These are phyloP conservation scores for Talaromyces sp. DNA, from an alignment of 2,329 filamentous ascomycete species.

Conservation along the genomic window DNA sequence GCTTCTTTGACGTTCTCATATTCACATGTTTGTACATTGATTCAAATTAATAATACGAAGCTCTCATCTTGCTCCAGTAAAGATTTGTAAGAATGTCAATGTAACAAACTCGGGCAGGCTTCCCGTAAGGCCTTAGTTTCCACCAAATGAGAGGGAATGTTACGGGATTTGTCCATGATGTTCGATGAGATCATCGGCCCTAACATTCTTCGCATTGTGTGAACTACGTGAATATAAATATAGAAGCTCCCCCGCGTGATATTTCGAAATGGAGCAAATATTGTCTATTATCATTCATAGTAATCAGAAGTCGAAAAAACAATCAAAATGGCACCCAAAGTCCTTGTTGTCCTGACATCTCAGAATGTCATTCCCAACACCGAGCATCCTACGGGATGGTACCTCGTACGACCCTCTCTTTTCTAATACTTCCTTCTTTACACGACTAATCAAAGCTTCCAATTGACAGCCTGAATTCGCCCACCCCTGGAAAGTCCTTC, in stretches of 20 bases:
- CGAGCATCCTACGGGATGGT: conserved; percentile 64
- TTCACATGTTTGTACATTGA: neutral
- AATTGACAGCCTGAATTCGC: conserved; percentile 54
- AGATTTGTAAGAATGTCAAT: neutral
- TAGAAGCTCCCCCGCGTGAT: neutral
- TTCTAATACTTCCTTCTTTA: no score
- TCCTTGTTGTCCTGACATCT: conserved; percentile 70
- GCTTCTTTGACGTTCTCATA: neutral
- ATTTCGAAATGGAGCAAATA: no score
- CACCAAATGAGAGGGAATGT: neutral
- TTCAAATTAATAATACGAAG: neutral
- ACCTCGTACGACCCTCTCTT: conserved; percentile 50
- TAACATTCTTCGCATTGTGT: neutral
- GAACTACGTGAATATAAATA: neutral
- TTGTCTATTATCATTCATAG: no score
- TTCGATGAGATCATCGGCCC: conserved; percentile 4
- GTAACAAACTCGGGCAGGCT: neutral
- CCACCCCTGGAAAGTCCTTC: conserved; percentile 61
- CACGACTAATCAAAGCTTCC: no score
- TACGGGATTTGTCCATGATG: neutral
- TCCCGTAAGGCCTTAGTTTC: conserved; percentile 12
- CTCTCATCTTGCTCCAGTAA: neutral
- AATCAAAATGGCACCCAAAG: conserved; percentile 45
- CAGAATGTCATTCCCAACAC: conserved; percentile 46
- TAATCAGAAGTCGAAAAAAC: neutral